A percentile compares a stretch with the other conserved stretches of the same genome.
phyloP scores from a whole-genome alignment of 768 basidiomycete genomes.

The Phaeolepiota aurea region DNA sequence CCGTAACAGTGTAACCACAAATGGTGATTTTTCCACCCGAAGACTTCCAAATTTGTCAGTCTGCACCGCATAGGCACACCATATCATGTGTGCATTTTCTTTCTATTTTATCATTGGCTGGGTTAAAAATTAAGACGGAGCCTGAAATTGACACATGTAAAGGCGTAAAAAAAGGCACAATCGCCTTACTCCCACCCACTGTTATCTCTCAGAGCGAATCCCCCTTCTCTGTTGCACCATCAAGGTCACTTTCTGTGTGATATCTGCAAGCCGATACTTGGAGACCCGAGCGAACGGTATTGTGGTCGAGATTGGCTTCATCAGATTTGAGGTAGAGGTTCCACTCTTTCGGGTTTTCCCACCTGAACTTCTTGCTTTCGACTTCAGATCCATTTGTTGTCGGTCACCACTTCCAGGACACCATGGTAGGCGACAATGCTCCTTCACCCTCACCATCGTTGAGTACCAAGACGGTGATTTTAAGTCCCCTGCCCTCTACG shows the following conservation, averaged over 20 bases:
- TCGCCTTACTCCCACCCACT: not conserved
- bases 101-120: too few species aligned
- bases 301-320: constrained; percentile 25
- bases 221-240: not conserved
- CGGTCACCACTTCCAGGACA: constrained; percentile 17
- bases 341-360: constrained; percentile 35
- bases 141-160: constrained; percentile 5
- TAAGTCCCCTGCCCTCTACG: constrained; percentile 5
- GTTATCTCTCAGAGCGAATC: not conserved
- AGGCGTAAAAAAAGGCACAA: not conserved
- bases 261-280: constrained; percentile 9
- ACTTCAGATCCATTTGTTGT: constrained; percentile 14
- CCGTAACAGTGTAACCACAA: not conserved
- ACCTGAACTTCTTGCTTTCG: constrained; percentile 14
- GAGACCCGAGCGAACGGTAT: constrained; percentile 22
- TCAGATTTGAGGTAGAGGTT: constrained; percentile 19
- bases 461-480: constrained; percentile 12
- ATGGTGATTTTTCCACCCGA: too few species aligned
- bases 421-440: constrained; percentile 23
- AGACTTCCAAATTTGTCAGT: too few species aligned
- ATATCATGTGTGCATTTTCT: too few species aligned
- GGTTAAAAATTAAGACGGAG: constrained; percentile 14
- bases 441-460: constrained; percentile 20
- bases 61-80: too few species aligned
- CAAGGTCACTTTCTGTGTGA: not conserved